Percentiles rank a stretch among this genome's conserved stretches.
These are phyloP conservation scores for Austroboletus festivus DNA, from an alignment of 768 basidiomycete species.

Conservation along the genomic window DNA sequence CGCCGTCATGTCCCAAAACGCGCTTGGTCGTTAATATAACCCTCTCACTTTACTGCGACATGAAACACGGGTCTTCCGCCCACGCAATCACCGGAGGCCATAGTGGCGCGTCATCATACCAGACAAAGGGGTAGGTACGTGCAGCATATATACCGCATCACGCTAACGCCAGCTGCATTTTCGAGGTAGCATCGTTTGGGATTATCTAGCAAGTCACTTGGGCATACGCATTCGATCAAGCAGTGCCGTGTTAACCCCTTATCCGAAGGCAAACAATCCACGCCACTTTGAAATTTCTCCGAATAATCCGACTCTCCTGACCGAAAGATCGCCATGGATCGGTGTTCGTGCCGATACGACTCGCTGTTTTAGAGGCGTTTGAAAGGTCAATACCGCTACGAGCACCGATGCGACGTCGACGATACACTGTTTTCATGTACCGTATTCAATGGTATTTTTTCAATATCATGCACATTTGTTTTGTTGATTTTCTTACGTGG, in stretches of 20 bases:
- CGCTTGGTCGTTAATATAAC: slow-evolving; percentile 22
- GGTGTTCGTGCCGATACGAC: background rate
- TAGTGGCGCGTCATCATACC: background rate
- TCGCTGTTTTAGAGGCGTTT: slow-evolving; percentile 12
- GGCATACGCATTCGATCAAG: slow-evolving; percentile 20
- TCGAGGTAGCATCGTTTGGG: background rate
- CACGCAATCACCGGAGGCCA: slow-evolving; percentile 24
- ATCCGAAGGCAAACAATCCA: slow-evolving; percentile 33
- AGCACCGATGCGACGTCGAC: slow-evolving; percentile 18
- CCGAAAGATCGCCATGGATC: background rate
- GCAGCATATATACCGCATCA: background rate
- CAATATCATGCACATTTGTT: slow-evolving; percentile 30
- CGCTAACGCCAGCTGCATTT: slow-evolving; percentile 6
- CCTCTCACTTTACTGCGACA: slow-evolving; percentile 13
- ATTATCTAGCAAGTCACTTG: slow-evolving; percentile 7
- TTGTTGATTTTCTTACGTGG: slow-evolving; percentile 39
- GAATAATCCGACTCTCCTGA: slow-evolving; percentile 10
- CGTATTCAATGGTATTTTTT: slow-evolving; percentile 31
- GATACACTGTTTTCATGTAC: slow-evolving; percentile 27
- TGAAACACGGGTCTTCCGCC: slow-evolving; percentile 13
- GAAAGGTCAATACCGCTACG: slow-evolving; percentile 14
- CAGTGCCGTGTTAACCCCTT: slow-evolving; percentile 25
- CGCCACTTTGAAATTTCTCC: slow-evolving; percentile 10
- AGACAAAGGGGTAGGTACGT: slow-evolving; percentile 11
- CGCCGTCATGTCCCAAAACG: slow-evolving; percentile 6